Conservation (phyloP, 306 rosid species). For the Rosa lucieae region DNA sequence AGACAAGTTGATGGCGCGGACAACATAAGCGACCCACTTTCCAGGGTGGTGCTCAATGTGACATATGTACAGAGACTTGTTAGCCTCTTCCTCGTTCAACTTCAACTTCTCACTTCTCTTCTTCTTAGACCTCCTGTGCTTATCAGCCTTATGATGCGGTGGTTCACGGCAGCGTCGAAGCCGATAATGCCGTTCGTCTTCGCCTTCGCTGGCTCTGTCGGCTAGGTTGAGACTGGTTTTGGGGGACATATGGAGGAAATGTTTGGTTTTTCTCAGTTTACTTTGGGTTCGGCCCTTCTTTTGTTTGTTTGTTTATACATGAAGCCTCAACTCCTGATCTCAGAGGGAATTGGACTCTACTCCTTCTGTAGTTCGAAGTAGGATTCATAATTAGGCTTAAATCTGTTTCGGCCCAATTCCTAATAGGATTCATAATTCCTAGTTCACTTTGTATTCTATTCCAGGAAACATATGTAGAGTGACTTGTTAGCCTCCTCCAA, state of each 20-base stretch:
- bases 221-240: neutral
- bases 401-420: too few relatives aligned
- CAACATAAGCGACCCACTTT: neutral
- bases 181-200: neutral
- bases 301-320: too few relatives aligned
- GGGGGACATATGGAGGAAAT: neutral
- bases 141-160: neutral
- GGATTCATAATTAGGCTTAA: too few relatives aligned
- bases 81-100: neutral
- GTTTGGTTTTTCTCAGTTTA: too few relatives aligned
- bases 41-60: neutral
- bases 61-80: neutral
- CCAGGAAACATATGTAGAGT: too few relatives aligned
- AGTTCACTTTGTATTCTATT: too few relatives aligned
- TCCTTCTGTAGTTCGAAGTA: too few relatives aligned
- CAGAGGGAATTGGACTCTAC: too few relatives aligned
- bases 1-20: neutral
- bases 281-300: too few relatives aligned
- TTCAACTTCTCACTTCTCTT: neutral
- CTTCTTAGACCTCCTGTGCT: neutral
- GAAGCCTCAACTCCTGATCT: too few relatives aligned
- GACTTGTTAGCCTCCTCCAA: too few relatives aligned
- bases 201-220: neutral
- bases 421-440: too few relatives aligned
- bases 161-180: neutral